Evolutionary conservation across 345 rosid species (phyloP).

Genomic region (Eutrema japonicum): DNA sequence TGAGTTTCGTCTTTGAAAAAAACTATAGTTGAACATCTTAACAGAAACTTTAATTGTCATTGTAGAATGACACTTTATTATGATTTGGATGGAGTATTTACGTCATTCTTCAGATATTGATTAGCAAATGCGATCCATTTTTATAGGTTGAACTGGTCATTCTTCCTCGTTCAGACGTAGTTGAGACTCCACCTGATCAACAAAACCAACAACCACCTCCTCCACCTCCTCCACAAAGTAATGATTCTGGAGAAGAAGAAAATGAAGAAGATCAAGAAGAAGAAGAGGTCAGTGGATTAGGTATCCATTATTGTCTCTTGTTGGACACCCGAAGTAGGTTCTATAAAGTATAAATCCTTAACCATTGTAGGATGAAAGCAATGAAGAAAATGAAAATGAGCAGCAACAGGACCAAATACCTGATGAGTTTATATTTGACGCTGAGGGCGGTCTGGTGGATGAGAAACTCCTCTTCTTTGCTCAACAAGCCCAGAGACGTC

Average conservation of each 20-base stretch:
- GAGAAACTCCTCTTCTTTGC: slow-evolving; percentile 97
- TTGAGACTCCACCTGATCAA: slow-evolving; percentile 84
- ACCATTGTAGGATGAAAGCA: slow-evolving; percentile 65
- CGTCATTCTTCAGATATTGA: slow-evolving; percentile 23
- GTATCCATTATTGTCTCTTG: neutral
- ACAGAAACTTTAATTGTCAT: neutral
- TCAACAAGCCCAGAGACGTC: slow-evolving; percentile 91
- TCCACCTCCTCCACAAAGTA: slow-evolving; percentile 94
- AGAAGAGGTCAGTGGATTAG: slow-evolving; percentile 42
- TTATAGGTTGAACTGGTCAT: slow-evolving; percentile 92
- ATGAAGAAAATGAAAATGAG: slow-evolving; percentile 90
- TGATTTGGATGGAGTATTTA: neutral
- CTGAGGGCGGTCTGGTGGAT: slow-evolving; percentile 97
- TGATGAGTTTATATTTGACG: slow-evolving; percentile 95
- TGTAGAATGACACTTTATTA: slow-evolving; percentile 4
- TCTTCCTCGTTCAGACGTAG: slow-evolving; percentile 87
- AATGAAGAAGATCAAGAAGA: slow-evolving; percentile 82
- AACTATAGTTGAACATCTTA: neutral
- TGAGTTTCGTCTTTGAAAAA: neutral
- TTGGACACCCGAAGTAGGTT: slow-evolving; percentile 8
- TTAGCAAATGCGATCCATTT: slow-evolving; percentile 20
- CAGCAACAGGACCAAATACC: slow-evolving; percentile 94
- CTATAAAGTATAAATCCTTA: slow-evolving; percentile 33
- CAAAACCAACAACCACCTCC: slow-evolving; percentile 92
- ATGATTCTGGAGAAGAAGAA: slow-evolving; percentile 78